Base-by-base conservation (phyloP, 2,329 filamentous ascomycete species). In the Aspergillus glaucus region DNA sequence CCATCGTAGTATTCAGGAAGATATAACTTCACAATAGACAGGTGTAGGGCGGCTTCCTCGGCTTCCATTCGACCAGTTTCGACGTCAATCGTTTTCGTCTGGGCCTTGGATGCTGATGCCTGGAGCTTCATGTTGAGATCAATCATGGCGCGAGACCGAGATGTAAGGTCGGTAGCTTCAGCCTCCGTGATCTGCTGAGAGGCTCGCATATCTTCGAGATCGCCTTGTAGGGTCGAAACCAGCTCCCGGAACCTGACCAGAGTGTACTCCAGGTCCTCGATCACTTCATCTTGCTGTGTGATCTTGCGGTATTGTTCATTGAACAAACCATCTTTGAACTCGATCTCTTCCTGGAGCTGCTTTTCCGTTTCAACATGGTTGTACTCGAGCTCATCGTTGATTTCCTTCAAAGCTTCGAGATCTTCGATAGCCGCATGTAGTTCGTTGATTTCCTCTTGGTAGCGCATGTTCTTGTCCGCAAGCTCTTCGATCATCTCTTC, bases 41-140 rank as follows among this genome's bases (percentile, higher is more conserved):
- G 78, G 62, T 97, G 91, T 64, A 96, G 87, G 36, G 84, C 79
- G 2, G 90, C 88, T 72, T 97, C 89, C 59, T 94, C 86, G 0
- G 91, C 90, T 59, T 95, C 89, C 63, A 97, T 80, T 49, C 87
- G 85, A 46, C 86, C 82, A 49, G 97, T 75, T 66, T 97, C 91
- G 26, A 96, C 77, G 57, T 96, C 91, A 53, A 98, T 95, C 0
- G 90, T 90, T 74, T 95, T 97, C 62, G 88, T 85, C 66, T 95
- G 92, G 2, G 92, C 87, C 74, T 95, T 95, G 37, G 89, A 81
- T 9, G 90, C 90, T 10, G 90, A 94, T 48, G 87, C 81, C 63
- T 95, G 92, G 40, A 98, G 79, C 71, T 95, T 94, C 79, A 92
- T 81, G 68, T 97, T 97, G 42, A 98, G 79, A 62, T 98, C 92